Evolutionary conservation across 306 rosid genomes (phyloP).

Genomic region (Castanospermum australe): DNA sequence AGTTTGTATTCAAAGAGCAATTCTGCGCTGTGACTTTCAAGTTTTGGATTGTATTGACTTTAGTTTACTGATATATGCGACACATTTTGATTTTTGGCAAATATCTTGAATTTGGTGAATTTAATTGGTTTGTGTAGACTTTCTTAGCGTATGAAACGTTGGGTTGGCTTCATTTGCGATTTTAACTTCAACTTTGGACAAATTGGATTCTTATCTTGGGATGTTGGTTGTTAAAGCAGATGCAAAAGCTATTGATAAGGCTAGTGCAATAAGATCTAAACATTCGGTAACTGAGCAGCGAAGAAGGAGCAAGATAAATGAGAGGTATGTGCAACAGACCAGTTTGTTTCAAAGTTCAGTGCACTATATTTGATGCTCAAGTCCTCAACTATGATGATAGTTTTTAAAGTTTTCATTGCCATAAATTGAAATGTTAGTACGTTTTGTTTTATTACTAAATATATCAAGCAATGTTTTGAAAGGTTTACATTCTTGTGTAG

Average conservation of each 20-base stretch:
- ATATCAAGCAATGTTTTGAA: not conserved
- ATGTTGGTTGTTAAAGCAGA: conserved; percentile 49
- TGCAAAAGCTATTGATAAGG: conserved; percentile 77
- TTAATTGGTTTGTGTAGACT: not conserved
- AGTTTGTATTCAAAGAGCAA: not conserved
- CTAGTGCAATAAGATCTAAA: conserved; percentile 77
- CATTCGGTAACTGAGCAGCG: conserved; percentile 99
- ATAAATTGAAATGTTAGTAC: not conserved
- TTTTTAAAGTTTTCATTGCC: not conserved
- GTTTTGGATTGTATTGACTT: not conserved
- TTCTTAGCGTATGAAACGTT: not conserved
- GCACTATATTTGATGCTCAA: not conserved
- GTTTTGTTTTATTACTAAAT: not conserved
- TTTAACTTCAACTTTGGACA: not conserved
- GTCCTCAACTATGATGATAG: not conserved
- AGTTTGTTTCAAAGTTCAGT: not conserved
- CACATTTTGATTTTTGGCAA: not conserved
- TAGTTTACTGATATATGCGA: not conserved
- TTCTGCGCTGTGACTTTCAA: not conserved
- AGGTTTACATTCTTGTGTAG: not conserved
- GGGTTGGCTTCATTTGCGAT: conserved; percentile 24
- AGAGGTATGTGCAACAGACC: conserved; percentile 59
- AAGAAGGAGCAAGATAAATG: conserved; percentile 98
- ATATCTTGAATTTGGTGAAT: not conserved
- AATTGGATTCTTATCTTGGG: conserved; percentile 27